Conservation (phyloP, 2,329 filamentous ascomycete genomes). For the Ophiostoma sp. region DNA sequence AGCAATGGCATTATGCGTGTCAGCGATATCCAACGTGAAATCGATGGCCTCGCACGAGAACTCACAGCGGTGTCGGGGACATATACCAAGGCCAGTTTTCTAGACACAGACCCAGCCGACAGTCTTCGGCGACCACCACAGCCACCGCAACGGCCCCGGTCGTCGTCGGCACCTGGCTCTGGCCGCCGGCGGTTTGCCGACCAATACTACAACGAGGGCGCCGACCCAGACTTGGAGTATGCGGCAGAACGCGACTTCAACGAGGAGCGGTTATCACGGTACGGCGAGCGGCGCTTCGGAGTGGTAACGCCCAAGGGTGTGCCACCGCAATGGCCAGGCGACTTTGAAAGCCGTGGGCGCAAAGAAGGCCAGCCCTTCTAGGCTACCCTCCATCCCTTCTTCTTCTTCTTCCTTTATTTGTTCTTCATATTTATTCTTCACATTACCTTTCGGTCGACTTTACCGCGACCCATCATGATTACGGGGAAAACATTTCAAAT, state of each 20-base stretch:
- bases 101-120: conserved; percentile 26
- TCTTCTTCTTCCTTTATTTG: not conserved
- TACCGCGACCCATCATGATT: not conserved
- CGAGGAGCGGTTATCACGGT: conserved; percentile 35
- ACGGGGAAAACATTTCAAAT: not conserved
- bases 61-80: conserved; percentile 31
- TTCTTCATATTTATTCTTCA: not conserved
- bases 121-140: not conserved
- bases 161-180: not conserved
- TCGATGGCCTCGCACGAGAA: conserved; percentile 32
- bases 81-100: not conserved
- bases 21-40: conserved; percentile 37
- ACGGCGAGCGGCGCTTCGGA: conserved; percentile 33
- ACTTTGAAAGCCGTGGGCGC: not conserved
- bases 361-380: conserved; percentile 17
- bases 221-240: conserved; percentile 34
- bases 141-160: not conserved
- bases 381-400: not conserved
- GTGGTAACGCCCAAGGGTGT: conserved; percentile 26
- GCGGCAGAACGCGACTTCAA: conserved; percentile 32
- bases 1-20: conserved; percentile 40
- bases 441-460: not conserved
- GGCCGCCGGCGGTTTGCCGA: conserved; percentile 29
- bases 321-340: conserved; percentile 10
- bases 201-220: conserved; percentile 35